A percentile compares a stretch with the other conserved stretches of the same genome.
These are phyloP conservation scores for Starmerella floris DNA, from an alignment of 805 yeast species.

Conservation along the genomic window DNA sequence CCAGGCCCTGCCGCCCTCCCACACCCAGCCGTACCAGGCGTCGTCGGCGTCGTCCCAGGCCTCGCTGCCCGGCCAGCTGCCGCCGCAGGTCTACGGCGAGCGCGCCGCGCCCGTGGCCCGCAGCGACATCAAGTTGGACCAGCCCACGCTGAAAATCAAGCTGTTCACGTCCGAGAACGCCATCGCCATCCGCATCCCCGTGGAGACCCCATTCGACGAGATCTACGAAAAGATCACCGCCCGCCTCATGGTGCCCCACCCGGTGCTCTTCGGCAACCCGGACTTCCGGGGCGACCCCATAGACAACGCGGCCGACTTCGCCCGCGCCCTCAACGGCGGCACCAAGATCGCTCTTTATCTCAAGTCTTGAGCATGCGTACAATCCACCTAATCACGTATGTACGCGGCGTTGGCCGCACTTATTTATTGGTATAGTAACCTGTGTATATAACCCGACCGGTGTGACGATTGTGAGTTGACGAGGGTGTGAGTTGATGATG, in stretches of 20 bases:
- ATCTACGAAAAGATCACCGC: constrained; percentile 25
- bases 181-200: constrained; percentile 30
- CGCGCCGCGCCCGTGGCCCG: background rate
- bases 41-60: background rate
- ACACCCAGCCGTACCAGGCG: background rate
- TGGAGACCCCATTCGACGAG: constrained; percentile 23
- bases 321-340: constrained; percentile 22
- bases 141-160: constrained; percentile 27
- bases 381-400: no score
- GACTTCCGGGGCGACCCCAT: constrained; percentile 21
- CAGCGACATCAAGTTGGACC: constrained; percentile 1
- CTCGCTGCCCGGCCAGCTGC: background rate
- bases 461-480: no score
- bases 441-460: no score
- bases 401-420: no score
- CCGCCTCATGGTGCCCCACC: constrained; percentile 24
- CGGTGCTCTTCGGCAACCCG: constrained; percentile 23
- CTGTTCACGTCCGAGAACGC: constrained; percentile 29
- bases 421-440: no score
- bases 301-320: constrained; percentile 24
- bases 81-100: constrained; percentile 5
- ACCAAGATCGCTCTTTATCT: constrained; percentile 26
- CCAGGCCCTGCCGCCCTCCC: background rate
- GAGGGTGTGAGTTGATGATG: no score
- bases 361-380: background rate